Evolutionary conservation across 2,329 filamentous ascomycete genomes (phyloP).

Genomic region (Fonsecaea erecta): DNA sequence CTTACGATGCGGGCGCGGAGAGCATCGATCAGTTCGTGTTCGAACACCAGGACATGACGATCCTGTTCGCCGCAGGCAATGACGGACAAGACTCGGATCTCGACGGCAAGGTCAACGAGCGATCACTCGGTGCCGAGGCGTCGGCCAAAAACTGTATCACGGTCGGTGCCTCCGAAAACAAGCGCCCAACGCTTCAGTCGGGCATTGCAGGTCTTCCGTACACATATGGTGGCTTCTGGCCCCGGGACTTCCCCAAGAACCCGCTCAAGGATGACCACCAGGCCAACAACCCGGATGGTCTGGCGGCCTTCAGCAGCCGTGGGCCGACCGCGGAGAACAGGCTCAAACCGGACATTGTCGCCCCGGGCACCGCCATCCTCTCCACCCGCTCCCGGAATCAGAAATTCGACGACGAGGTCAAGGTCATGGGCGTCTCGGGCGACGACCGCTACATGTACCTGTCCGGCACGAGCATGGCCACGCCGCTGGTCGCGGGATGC

Average conservation of each 20-base stretch:
- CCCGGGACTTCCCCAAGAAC: background rate
- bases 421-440: background rate
- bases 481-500: constrained; percentile 38
- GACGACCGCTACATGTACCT: constrained; percentile 16
- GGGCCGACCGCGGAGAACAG: constrained; percentile 30
- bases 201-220: background rate
- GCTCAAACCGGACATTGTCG: constrained; percentile 39
- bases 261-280: constrained; percentile 3
- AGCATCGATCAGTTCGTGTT: constrained; percentile 37
- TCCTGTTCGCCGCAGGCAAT: constrained; percentile 38
- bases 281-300: constrained; percentile 32
- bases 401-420: background rate
- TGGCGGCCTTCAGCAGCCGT: constrained; percentile 38
- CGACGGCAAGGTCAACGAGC: constrained; percentile 29
- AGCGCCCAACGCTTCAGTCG: constrained; percentile 32
- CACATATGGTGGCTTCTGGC: background rate
- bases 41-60: constrained; percentile 36
- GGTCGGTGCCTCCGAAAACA: constrained; percentile 38
- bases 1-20: constrained; percentile 24
- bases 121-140: constrained; percentile 34
- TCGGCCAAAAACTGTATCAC: constrained; percentile 40
- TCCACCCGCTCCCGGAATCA: background rate
- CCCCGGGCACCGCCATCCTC: constrained; percentile 35
- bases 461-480: constrained; percentile 39
- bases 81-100: constrained; percentile 27